phyloP scores from a whole-genome alignment of 495 filamentous ascomycete genomes.

The Ramalina peruviana region DNA sequence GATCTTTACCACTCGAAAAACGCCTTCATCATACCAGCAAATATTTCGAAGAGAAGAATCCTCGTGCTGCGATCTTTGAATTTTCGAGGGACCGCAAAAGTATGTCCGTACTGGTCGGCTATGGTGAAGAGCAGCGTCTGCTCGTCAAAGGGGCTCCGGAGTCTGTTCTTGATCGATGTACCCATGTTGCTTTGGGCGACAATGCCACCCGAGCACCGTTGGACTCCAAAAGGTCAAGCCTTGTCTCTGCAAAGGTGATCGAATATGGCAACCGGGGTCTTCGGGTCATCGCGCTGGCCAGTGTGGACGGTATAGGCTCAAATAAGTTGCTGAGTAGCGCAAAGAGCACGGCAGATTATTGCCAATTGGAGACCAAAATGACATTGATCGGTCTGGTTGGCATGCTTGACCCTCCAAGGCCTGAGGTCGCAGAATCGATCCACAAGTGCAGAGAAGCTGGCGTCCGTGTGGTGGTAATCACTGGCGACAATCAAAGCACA shows the following conservation, averaged over 20 bases:
- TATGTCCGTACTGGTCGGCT: constrained; percentile 88
- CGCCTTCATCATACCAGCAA: constrained; percentile 66
- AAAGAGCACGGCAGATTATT: constrained; percentile 70
- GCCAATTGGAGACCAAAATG: constrained; percentile 78
- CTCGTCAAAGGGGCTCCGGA: constrained; percentile 97
- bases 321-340: constrained; percentile 59
- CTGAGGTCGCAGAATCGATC: constrained; percentile 82
- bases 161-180: constrained; percentile 82
- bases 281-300: constrained; percentile 87
- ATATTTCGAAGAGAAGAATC: constrained; percentile 65
- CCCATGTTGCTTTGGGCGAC: constrained; percentile 57
- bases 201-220: constrained; percentile 63
- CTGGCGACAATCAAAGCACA: constrained; percentile 93
- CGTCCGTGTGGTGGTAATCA: constrained; percentile 95
- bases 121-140: constrained; percentile 54
- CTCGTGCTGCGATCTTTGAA: constrained; percentile 77
- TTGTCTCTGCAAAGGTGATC: constrained; percentile 64
- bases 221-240: constrained; percentile 44
- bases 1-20: constrained; percentile 34
- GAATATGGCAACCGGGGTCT: constrained; percentile 87
- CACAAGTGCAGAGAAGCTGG: constrained; percentile 80
- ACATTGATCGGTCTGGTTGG: constrained; percentile 86
- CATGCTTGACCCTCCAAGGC: constrained; percentile 94
- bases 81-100: constrained; percentile 98
- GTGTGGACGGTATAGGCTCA: constrained; percentile 53